Evolutionary conservation across 495 filamentous ascomycete genomes (phyloP), one percentile per base, ranked within the genome.

Genomic region (Neurospora intermedia): DNA sequence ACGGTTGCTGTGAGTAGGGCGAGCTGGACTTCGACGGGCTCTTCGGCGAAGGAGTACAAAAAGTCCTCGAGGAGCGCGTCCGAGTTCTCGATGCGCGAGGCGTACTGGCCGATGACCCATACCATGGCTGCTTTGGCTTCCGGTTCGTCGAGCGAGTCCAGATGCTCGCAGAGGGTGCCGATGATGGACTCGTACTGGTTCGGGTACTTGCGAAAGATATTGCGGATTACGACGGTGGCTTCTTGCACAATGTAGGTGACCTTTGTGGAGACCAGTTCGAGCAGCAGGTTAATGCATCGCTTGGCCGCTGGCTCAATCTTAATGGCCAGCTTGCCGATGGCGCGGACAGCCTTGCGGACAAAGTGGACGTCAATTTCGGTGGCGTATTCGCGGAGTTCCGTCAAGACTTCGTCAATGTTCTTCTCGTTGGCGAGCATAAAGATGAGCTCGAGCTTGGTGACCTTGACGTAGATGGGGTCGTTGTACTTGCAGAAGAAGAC

Each of bases 401-500:
- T 91, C 18, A 99, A 83, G 69, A 99, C 88, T 79, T 98, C 96
- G 75, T 99, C 96, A 54, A 96, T 93, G 77, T 98, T 99, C 79
- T 92, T 93, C 73, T 97, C 94, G 82, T 97, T 99, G 69, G 96
- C 94, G 89, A 99, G 98, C 82, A 96, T 91, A 18, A 99, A 94
- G 96, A 99, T 98, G 73, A 98, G 98, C 78, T 99, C 96, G 66
- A 99, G 89, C 74, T 99, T 99, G 81, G 97, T 91, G 41, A 99
- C 89, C 80, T 99, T 99, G 82, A 99, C 91, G 78, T 99, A 99
- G 18, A 93, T 94, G 2, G 96, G 96, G 78, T 99, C 96, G 80
- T 99, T 98, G 84, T 99, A 99, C 84, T 99, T 99, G 90, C 96
- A 99, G 84, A 98, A 99, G 85, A 99, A 99, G 3, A 99, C 96